Base-by-base conservation (phyloP, 139 green algal species). In the Chlorella sorokiniana region DNA sequence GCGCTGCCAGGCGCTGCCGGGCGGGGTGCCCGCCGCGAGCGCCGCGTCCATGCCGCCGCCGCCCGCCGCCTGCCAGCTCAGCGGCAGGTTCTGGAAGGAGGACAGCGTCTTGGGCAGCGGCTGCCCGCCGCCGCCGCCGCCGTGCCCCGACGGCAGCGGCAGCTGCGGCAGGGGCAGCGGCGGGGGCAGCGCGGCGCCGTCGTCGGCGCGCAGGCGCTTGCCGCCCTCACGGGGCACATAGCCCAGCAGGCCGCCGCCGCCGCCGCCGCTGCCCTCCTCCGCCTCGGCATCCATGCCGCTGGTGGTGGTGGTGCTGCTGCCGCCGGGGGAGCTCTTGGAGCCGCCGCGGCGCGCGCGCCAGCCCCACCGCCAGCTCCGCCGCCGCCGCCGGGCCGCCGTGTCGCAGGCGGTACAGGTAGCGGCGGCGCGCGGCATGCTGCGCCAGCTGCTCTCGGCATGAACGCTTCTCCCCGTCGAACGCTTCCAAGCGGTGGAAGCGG, bases 401-500 rank as follows among this genome's bases (percentile, higher is more conserved):
- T 6, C 56, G 56, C 18, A 65, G 56, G 18, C 56, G 56, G 23
- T 65, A 65, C n/a, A 52, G 70, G 70, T 63, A 68, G 35, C 63
- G 62, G 42, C 77, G 42, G 0, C 77, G 77, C n/a, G 38, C 67
- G 62, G 71, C 71, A 44, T 72, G 77, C 35, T 64, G 38, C 6
- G 77, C 63, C 63, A 82, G 77, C 77, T 82, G 62, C 44, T 74
- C 63, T 1, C 77, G 63, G 63, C 77, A 82, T 7, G 33, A 62
- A 9, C 77, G 63, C 45, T 75, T 59, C 42, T 23, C 44, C 31
- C 63, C 63, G 42, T 82, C 77, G 33, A 82, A 82, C 22, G 59
- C 42, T 1, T 45, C 33, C 31, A 75, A 33, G n/a, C 41, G 44
- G 77, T 82, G 77, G 45, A 74, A 82, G 44, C 73, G 52, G 37